Percentiles rank a stretch among this genome's conserved stretches.
These are phyloP conservation scores for Daldinia childiae DNA, from an alignment of 495 filamentous ascomycete genomes.

Conservation along the genomic window DNA sequence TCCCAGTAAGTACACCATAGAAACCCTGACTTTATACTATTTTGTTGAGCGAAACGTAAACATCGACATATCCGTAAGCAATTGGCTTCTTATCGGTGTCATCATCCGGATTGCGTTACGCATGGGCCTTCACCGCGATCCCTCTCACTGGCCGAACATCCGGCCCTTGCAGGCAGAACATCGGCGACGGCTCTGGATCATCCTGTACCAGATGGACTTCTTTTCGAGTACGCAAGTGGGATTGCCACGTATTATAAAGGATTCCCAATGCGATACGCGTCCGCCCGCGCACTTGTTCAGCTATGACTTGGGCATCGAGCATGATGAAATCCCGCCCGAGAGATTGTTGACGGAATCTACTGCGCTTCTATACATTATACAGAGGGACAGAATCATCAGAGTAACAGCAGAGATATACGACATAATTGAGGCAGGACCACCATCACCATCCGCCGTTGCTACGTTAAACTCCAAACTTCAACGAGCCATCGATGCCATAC, in stretches of 20 bases:
- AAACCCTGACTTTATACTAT: not conserved
- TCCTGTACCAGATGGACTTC: slow-evolving; percentile 6
- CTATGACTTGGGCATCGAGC: not conserved
- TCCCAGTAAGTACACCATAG: not conserved
- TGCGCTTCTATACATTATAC: not conserved
- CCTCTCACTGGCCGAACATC: not conserved
- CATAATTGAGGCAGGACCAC: not conserved
- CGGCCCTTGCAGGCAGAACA: slow-evolving; percentile 1
- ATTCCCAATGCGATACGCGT: slow-evolving; percentile 3
- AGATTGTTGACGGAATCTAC: not conserved
- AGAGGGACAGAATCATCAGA: not conserved
- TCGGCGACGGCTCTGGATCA: not conserved
- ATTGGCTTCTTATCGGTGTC: not conserved
- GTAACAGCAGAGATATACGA: not conserved
- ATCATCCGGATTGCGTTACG: slow-evolving; percentile 3
- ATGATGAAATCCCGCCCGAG: not conserved
- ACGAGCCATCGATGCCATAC: slow-evolving; percentile 4
- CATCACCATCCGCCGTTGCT: not conserved
- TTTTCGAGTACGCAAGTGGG: not conserved
- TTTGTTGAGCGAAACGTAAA: not conserved
- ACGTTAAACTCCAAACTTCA: not conserved
- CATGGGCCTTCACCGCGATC: slow-evolving; percentile 2
- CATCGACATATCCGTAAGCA: not conserved
- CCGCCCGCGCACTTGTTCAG: slow-evolving; percentile 4
- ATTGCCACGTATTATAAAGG: slow-evolving; percentile 8